phyloP scores from a whole-genome alignment of 1,284 basidiomycete genomes.

The Chondrostereum purpureum region DNA sequence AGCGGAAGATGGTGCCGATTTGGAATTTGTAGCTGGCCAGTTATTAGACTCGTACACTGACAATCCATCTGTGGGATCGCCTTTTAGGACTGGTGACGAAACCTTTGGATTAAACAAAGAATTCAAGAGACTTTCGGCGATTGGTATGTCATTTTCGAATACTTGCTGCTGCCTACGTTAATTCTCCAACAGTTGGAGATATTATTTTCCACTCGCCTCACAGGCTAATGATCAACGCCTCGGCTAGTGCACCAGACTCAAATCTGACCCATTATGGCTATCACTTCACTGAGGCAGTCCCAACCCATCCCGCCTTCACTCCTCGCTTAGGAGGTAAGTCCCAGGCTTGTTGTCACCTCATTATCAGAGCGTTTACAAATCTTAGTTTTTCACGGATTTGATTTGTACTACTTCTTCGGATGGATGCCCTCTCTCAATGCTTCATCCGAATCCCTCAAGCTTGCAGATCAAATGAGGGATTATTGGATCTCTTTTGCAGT shows the following conservation, averaged over 20 bases:
- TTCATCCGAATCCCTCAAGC: conserved; percentile 24
- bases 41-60: conserved; percentile 44
- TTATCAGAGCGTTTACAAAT: no score
- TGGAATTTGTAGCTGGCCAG: conserved; percentile 21
- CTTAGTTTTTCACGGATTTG: conserved; percentile 32
- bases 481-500: conserved; percentile 49
- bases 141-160: conserved; percentile 27
- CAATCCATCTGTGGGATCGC: conserved; percentile 40
- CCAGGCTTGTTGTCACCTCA: no score
- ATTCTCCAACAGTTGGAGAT: no score
- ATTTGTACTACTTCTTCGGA: conserved; percentile 35
- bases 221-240: no score
- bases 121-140: conserved; percentile 38
- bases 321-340: no score
- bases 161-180: no score
- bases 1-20: conserved; percentile 16
- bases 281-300: conserved; percentile 41
- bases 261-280: conserved; percentile 41
- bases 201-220: no score
- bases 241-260: no score
- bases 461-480: conserved; percentile 37
- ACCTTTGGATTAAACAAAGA: conserved; percentile 39
- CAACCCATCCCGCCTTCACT: conserved; percentile 14
- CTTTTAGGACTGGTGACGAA: conserved; percentile 42
- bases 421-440: conserved; percentile 18